Conservation (phyloP, 345 rosid species). For the Fremontodendron californicum region DNA sequence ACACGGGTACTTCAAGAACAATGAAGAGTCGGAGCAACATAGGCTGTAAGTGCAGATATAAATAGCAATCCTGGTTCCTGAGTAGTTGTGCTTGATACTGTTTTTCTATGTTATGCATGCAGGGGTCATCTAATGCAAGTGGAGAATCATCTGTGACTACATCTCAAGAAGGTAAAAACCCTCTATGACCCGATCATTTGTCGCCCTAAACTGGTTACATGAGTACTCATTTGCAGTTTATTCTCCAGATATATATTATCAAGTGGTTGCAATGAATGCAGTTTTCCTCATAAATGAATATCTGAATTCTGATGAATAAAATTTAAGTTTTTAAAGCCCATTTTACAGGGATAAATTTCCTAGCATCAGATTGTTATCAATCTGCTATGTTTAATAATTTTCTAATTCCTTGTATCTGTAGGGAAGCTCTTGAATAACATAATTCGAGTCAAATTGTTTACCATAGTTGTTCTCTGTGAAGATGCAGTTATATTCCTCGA, state of each 20-base stretch:
- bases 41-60: not conserved
- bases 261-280: not conserved
- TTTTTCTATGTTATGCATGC: conserved; percentile 13
- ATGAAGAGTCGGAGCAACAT: no score
- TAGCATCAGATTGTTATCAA: not conserved
- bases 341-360: not conserved
- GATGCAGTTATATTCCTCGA: not conserved
- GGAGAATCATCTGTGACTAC: conserved; percentile 58
- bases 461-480: not conserved
- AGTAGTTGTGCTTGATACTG: not conserved
- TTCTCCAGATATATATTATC: not conserved
- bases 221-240: not conserved
- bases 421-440: not conserved
- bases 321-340: not conserved
- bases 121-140: conserved; percentile 66
- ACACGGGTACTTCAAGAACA: no score
- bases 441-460: not conserved
- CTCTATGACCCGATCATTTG: not conserved
- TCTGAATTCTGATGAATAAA: not conserved
- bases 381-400: not conserved
- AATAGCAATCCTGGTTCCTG: not conserved
- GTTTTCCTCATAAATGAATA: not conserved
- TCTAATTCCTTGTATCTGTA: not conserved
- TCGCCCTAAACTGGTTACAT: not conserved
- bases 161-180: conserved; percentile 53